phyloP scores from a whole-genome alignment of 2,329 filamentous ascomycete genomes.

The Endothia cerciana region DNA sequence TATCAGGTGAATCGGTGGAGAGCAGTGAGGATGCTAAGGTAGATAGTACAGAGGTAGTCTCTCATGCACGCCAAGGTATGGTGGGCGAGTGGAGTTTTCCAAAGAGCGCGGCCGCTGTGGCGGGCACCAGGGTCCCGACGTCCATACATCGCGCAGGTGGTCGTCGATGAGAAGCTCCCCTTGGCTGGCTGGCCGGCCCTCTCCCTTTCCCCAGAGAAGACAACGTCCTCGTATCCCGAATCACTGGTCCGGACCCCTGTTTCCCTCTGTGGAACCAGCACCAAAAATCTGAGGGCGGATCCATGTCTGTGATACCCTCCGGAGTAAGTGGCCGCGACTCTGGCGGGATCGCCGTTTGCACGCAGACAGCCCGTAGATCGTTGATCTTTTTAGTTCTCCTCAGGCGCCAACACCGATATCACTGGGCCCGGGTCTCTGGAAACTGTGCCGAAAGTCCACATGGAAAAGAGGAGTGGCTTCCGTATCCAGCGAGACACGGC shows the following conservation, averaged over 20 bases:
- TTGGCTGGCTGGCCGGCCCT: neutral
- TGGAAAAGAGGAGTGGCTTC: constrained; percentile 2
- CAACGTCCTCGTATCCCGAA: constrained; percentile 22
- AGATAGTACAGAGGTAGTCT: constrained; percentile 19
- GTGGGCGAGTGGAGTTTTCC: constrained; percentile 7
- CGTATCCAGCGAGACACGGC: neutral
- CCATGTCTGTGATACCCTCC: constrained; percentile 27
- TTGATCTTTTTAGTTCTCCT: neutral
- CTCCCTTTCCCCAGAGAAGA: constrained; percentile 9
- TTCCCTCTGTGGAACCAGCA: constrained; percentile 20
- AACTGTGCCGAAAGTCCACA: neutral
- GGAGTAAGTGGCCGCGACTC: constrained; percentile 20
- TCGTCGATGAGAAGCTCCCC: constrained; percentile 7
- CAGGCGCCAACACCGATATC: neutral
- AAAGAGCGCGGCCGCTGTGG: constrained; percentile 25
- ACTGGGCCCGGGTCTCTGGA: constrained; percentile 15
- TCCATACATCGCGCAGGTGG: constrained; percentile 14
- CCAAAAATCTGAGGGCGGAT: constrained; percentile 19
- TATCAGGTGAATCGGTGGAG: constrained; percentile 8
- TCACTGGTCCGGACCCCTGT: constrained; percentile 22
- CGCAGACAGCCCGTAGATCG: neutral
- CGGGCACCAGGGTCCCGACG: constrained; percentile 13
- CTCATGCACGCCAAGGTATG: constrained; percentile 20
- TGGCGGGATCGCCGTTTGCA: constrained; percentile 11
- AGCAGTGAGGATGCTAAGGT: constrained; percentile 18